These are phyloP conservation scores for Lactuca saligna DNA, from an alignment of 129 eudicot species.

Conservation along the genomic window DNA sequence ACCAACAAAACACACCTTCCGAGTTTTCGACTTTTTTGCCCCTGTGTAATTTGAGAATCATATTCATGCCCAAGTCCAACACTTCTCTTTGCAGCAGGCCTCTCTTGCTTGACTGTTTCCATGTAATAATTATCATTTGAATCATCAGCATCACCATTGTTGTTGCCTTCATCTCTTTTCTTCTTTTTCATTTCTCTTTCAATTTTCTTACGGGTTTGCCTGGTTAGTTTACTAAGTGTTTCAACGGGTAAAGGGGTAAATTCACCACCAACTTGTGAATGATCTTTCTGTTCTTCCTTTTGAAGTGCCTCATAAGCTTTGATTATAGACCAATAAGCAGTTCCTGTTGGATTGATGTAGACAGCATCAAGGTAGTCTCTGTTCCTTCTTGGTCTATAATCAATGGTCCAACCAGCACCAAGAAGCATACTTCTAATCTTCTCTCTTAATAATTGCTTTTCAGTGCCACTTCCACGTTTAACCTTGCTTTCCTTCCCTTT, in stretches of 20 bases:
- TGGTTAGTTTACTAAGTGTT: slow-evolving; percentile 71
- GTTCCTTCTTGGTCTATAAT: slow-evolving; percentile 92
- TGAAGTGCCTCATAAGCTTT: slow-evolving; percentile 97
- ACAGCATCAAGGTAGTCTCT: slow-evolving; percentile 97
- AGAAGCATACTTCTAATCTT: slow-evolving; percentile 84
- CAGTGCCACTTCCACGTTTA: slow-evolving; percentile 92
- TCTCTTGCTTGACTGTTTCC: slow-evolving; percentile 34
- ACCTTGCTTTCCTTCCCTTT: slow-evolving; percentile 64
- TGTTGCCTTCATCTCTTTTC: slow-evolving; percentile 56
- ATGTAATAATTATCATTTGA: slow-evolving; percentile 35
- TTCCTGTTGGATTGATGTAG: slow-evolving; percentile 84
- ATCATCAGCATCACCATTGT: slow-evolving; percentile 34
- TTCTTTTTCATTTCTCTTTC: slow-evolving; percentile 79
- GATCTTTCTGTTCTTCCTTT: slow-evolving; percentile 64
- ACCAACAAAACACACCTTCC: slow-evolving; percentile 78
- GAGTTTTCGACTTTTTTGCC: slow-evolving; percentile 55
- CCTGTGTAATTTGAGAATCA: slow-evolving; percentile 47
- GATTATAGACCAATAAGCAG: slow-evolving; percentile 95
- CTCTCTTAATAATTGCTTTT: slow-evolving; percentile 82
- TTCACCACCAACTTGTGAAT: slow-evolving; percentile 41
- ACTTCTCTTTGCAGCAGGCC: slow-evolving; percentile 31
- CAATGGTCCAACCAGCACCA: slow-evolving; percentile 88
- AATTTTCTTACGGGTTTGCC: slow-evolving; percentile 88
- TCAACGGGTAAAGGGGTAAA: slow-evolving; percentile 78
- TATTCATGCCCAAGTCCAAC: background rate